These are phyloP conservation scores for Dunaliella sp. DNA, from an alignment of 139 green algal species.

Conservation along the genomic window DNA sequence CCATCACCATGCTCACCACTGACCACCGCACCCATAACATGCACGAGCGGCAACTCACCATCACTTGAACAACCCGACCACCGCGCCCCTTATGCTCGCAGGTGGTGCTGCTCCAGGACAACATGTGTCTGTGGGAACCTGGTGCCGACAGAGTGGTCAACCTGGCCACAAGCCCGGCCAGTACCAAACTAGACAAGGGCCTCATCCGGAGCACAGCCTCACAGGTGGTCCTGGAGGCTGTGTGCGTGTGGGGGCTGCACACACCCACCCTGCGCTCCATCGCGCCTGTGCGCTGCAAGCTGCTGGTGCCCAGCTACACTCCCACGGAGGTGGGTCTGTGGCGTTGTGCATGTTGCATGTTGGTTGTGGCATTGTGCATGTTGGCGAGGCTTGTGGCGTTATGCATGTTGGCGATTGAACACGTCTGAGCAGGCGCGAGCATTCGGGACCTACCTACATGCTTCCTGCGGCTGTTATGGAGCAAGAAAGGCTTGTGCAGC, in stretches of 20 bases:
- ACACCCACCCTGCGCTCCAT: not conserved
- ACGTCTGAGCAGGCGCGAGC: too few relatives aligned
- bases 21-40: too few relatives aligned
- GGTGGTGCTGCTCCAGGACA: slow-evolving; percentile 10
- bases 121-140: slow-evolving; percentile 1
- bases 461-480: too few relatives aligned
- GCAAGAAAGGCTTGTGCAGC: too few relatives aligned
- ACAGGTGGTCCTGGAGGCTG: not conserved
- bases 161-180: not conserved
- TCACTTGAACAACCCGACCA: too few relatives aligned
- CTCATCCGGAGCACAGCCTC: not conserved
- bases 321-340: not conserved
- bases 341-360: not conserved
- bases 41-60: too few relatives aligned
- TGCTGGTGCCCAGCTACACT: not conserved
- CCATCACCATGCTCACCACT: too few relatives aligned
- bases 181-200: not conserved
- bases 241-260: slow-evolving; percentile 3
- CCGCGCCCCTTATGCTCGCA: too few relatives aligned
- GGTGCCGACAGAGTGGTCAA: not conserved
- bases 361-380: too few relatives aligned
- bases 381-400: too few relatives aligned
- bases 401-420: too few relatives aligned
- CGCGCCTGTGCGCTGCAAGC: not conserved
- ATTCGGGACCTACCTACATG: too few relatives aligned